Conservation (phyloP, 1,284 basidiomycete genomes). For the Mycosarcoma mackinlayi region DNA sequence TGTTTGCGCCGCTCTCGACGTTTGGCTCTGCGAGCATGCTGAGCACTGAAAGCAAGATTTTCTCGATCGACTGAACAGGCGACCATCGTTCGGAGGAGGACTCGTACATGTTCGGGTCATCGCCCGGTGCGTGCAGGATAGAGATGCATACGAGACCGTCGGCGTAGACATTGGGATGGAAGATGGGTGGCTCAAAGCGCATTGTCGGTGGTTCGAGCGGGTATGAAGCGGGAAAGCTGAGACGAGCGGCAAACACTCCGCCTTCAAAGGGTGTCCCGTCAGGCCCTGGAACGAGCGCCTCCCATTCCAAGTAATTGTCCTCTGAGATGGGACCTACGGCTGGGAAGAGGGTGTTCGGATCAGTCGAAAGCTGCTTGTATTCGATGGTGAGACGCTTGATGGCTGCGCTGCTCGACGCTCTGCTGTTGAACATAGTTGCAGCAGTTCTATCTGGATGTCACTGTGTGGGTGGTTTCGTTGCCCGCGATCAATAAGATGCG, state of each 20-base stretch:
- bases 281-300: conserved; percentile 93
- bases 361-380: conserved; percentile 67
- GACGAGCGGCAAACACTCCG: conserved; percentile 90
- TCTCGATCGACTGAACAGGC: conserved; percentile 96
- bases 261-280: conserved; percentile 99
- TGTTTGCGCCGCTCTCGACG: conserved; percentile 95
- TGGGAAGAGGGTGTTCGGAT: conserved; percentile 65
- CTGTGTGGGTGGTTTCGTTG: neutral
- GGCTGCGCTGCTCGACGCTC: conserved; percentile 54
- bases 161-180: conserved; percentile 97
- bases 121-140: conserved; percentile 95
- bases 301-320: conserved; percentile 97
- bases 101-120: conserved; percentile 80
- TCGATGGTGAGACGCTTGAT: conserved; percentile 67
- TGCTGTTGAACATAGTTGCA: conserved; percentile 50
- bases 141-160: conserved; percentile 98
- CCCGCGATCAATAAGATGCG: too few species aligned
- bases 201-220: conserved; percentile 73
- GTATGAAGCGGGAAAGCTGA: conserved; percentile 76
- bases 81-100: conserved; percentile 97
- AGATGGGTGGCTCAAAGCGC: conserved; percentile 95
- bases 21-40: conserved; percentile 99
- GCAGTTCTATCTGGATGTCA: neutral
- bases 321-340: conserved; percentile 84
- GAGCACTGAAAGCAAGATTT: conserved; percentile 88